These are phyloP conservation scores for Bruguiera hainesii DNA, from an alignment of 441 rosid genomes.

Conservation along the genomic window DNA sequence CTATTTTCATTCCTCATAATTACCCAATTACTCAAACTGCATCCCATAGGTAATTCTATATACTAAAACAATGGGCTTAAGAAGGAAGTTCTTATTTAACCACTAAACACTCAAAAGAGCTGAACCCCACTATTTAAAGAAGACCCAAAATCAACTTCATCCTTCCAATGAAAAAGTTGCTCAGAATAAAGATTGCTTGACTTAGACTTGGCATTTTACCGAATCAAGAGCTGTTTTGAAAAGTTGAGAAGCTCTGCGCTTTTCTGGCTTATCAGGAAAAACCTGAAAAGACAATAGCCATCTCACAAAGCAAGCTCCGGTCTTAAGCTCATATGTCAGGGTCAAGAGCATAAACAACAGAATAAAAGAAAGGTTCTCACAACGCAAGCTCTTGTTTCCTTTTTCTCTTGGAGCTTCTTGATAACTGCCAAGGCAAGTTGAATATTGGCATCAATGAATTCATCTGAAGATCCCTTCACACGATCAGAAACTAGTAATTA, in stretches of 20 bases:
- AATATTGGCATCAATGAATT: slow-evolving; percentile 89
- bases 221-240: slow-evolving; percentile 76
- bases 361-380: slow-evolving; percentile 36
- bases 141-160: neutral
- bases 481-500: slow-evolving; percentile 36
- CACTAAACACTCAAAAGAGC: neutral
- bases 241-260: slow-evolving; percentile 68
- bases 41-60: neutral
- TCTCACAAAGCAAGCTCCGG: neutral
- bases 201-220: slow-evolving; percentile 34
- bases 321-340: slow-evolving; percentile 4
- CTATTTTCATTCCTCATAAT: too few species aligned
- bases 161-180: neutral
- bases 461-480: slow-evolving; percentile 96
- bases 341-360: slow-evolving; percentile 1
- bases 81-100: neutral
- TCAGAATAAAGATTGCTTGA: neutral
- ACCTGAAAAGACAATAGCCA: slow-evolving; percentile 45
- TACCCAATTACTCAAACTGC: neutral
- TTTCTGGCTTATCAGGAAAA: slow-evolving; percentile 89
- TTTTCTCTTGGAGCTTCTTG: slow-evolving; percentile 70
- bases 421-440: slow-evolving; percentile 75
- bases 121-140: neutral
- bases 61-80: neutral
- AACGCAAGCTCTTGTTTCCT: slow-evolving; percentile 74